phyloP scores from a whole-genome alignment of 306 rosid species.

The Citrullus colocynthis region DNA sequence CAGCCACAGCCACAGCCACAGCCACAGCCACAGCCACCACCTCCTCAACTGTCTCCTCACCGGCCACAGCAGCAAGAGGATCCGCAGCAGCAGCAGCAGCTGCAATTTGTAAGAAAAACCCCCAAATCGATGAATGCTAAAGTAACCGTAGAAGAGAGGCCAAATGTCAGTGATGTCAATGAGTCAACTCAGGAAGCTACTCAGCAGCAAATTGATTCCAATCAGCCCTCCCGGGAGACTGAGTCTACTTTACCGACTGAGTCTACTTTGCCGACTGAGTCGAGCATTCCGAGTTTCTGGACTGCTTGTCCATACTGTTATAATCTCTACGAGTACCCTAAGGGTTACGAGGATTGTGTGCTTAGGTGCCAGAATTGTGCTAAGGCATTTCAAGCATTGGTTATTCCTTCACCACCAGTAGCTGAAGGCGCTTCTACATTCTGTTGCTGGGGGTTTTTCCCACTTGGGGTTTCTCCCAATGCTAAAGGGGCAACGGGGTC shows the following conservation, averaged over 20 bases:
- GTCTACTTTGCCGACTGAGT: constrained; percentile 6
- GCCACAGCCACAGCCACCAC: constrained; percentile 6
- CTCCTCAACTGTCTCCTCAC: neutral
- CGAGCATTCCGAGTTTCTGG: constrained; percentile 47
- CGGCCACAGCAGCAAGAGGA: neutral
- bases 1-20: neutral
- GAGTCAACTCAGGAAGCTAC: constrained; percentile 19
- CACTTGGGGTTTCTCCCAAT: constrained; percentile 42
- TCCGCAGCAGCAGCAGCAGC: constrained; percentile 6
- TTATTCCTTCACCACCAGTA: constrained; percentile 46
- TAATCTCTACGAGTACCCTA: constrained; percentile 56
- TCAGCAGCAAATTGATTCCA: constrained; percentile 4
- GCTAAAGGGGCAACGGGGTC: constrained; percentile 22
- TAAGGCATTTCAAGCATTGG: constrained; percentile 60
- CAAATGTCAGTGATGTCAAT: constrained; percentile 26
- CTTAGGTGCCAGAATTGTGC: constrained; percentile 70
- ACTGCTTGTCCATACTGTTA: constrained; percentile 93
- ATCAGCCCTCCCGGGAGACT: neutral
- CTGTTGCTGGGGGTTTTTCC: constrained; percentile 73
- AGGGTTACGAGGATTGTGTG: constrained; percentile 59
- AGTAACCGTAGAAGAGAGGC: constrained; percentile 19
- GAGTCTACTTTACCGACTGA: constrained; percentile 12
- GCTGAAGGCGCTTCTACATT: constrained; percentile 23
- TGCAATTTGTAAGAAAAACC: constrained; percentile 19
- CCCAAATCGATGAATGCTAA: constrained; percentile 21